Base-by-base conservation (phyloP, 768 basidiomycete genomes). In the Saitozyma podzolica region DNA sequence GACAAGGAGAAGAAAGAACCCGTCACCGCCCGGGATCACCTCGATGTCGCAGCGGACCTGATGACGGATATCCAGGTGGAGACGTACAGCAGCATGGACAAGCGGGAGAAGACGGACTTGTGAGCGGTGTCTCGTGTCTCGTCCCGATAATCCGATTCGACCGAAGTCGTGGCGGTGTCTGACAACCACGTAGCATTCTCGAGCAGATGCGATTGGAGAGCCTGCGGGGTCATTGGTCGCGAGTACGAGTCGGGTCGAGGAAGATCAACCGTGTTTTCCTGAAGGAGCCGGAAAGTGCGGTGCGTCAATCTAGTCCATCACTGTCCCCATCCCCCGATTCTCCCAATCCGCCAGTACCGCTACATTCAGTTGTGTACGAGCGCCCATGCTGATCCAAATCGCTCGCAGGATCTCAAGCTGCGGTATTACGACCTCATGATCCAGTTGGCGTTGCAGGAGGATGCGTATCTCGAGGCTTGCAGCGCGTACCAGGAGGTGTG, bases 41-140 rank as follows among this genome's bases (percentile, higher is more conserved):
- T 92, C 45, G 86, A 89, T 71, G 89, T 87, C 0, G 93, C 96
- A 7, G 93, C 91, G 0, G 96, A 98, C 66, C 82, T 98, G 39
- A 84, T 98, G 64, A 89, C 89, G 20, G 96, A 99, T 62, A 86
- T 99, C 2, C 94, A 97, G 82, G 94, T 99, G 45, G 96, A 99
- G 81, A 98, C 96, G 1, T 99, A 97, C 78, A 97, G 94, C 13
- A 92, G 91, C 7, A 98, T 99, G 96, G 92, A 97, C 67, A 87
- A 93, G 63, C 83, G 90, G 74, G 96, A 99, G 80, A 99, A 99
- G 84, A 96, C 92, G 5, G 92, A 98, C 78, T 97, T 99, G 79
- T 78, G 29, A 29, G 29, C 29, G 29, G 29, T 29, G 29, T 29
- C 29, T 29, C 29, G 29, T 29, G 29, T 29, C 29, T 29, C 29